Base-by-base conservation (phyloP, 345 rosid genomes). In the Eucalyptus erythrocorys region DNA sequence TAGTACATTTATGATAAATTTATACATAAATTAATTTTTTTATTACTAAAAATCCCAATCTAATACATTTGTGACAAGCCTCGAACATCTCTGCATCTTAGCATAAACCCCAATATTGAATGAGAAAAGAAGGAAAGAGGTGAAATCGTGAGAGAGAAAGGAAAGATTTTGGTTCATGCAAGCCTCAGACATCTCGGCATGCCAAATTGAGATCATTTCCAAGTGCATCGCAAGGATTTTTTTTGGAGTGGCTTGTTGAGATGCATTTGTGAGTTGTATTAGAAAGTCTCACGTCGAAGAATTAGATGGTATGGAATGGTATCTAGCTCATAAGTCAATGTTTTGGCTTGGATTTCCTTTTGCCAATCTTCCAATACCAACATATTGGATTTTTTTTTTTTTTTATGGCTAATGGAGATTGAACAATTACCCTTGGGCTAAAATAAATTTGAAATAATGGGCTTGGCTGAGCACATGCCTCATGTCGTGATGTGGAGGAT, bases 201-300 rank as follows among this genome's bases (percentile, higher is more conserved):
- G 66, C 32, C 66, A 27, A 27, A 59, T 27, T 26, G 14, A 27
- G 32, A 32, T 59, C 32, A 59, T 59, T 59, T 59, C 66, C n/a
- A 59, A 59, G 32, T 59, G n/a, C 32, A 26, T 12, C 12, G 15
- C 2, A 4, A 59, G 15, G 27, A 26, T 12, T 12, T 27, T 27
- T 27, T 59, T 26, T 26, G 14, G 14, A 27, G 32, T 59, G 66
- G n/a, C n/a, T 59, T 59, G 15, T 59, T 59, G 32, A 27, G 8
- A 59, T 59, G n/a, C 16, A 59, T 59, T 27, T 59, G 66, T 12
- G 66, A 26, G 32, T 59, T 59, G n/a, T 5, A 26, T 12, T 59
- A 59, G 14, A 59, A 59, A 59, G n/a, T 27, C 0, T 59, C 32
- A 26, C 0, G 0, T 59, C 0, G 1, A 12, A 59, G 13, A 59